These are phyloP conservation scores for Melampsora larici-populina DNA, from an alignment of 1,284 basidiomycete species.

Conservation along the genomic window DNA sequence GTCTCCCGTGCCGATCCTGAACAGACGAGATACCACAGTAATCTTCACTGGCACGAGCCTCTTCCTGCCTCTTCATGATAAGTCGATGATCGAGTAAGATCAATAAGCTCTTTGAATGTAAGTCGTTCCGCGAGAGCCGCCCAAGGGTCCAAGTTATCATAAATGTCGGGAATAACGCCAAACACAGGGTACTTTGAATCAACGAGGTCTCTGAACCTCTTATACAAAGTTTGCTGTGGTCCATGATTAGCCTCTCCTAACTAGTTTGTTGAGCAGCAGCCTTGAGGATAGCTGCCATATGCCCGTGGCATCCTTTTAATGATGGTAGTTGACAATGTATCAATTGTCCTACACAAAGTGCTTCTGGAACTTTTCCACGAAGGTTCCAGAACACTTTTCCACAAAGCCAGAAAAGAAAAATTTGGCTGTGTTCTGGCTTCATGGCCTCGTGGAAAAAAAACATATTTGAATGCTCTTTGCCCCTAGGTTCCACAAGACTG, in stretches of 20 bases:
- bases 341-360: too few species aligned
- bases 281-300: conserved; percentile 92
- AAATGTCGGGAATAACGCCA: conserved; percentile 94
- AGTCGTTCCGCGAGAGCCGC: conserved; percentile 83
- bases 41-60: conserved; percentile 70
- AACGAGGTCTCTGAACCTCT: conserved; percentile 85
- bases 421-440: too few species aligned
- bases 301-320: conserved; percentile 84
- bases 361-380: too few species aligned
- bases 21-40: conserved; percentile 80
- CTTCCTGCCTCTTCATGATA: conserved; percentile 93
- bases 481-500: too few species aligned
- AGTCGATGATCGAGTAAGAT: conserved; percentile 83
- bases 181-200: conserved; percentile 96
- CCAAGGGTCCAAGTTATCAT: conserved; percentile 77
- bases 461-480: too few species aligned
- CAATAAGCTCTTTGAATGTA: conserved; percentile 94
- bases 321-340: conserved; percentile 95
- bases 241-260: conserved; percentile 79
- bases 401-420: too few species aligned
- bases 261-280: conserved; percentile 78
- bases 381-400: too few species aligned
- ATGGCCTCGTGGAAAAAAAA: too few species aligned
- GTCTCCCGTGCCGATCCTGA: conserved; percentile 70
- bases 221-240: conserved; percentile 70